Percentiles rank a stretch among this genome's conserved stretches.
These are phyloP conservation scores for Fusarium beomiforme DNA, from an alignment of 2,329 filamentous ascomycete species.

Conservation along the genomic window DNA sequence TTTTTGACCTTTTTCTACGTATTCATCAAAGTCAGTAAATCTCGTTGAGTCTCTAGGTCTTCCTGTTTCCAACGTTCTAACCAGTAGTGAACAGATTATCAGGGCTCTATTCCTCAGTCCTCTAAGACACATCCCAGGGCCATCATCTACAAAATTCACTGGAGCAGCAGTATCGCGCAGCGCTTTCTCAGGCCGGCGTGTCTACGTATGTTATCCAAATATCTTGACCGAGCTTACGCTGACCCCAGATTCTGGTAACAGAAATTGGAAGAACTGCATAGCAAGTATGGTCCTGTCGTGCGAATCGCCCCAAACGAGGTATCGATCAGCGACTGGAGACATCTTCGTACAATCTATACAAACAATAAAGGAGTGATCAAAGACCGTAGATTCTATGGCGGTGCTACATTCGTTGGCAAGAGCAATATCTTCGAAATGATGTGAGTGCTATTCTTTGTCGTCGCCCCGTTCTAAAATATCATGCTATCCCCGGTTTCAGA, in stretches of 20 bases:
- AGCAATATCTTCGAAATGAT: neutral
- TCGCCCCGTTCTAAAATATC: neutral
- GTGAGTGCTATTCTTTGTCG: neutral
- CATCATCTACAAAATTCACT: neutral
- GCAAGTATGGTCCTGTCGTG: neutral
- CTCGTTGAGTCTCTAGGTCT: rapidly evolving
- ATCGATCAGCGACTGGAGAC: neutral
- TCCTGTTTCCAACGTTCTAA: rapidly evolving
- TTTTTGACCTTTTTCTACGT: no score
- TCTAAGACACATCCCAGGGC: neutral
- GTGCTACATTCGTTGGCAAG: neutral
- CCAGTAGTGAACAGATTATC: rapidly evolving
- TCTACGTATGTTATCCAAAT: neutral
- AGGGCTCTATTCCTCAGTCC: neutral
- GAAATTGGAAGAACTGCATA: neutral
- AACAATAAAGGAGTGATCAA: neutral
- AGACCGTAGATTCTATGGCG: neutral
- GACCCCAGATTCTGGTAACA: no score
- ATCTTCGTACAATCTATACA: neutral
- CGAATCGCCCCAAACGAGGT: neutral
- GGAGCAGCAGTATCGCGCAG: neutral
- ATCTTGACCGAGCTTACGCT: no score
- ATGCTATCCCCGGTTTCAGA: no score
- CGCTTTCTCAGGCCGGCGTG: neutral
- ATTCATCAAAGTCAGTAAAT: no score